Base-by-base conservation (phyloP, 129 eudicot genomes). In the Flaveria bidentis region DNA sequence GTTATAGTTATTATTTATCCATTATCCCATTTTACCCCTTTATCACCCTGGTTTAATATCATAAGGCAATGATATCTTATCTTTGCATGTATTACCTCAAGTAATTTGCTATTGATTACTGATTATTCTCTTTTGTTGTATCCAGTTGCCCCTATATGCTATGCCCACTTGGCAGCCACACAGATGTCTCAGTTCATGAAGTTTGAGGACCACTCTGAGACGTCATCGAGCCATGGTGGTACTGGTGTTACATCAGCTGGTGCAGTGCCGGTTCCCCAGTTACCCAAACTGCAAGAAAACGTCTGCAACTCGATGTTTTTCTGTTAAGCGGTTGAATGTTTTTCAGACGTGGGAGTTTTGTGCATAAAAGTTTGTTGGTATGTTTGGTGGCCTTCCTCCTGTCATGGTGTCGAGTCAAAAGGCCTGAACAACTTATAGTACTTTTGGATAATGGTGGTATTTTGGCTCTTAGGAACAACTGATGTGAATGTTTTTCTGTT, bases 151-250 rank as follows among this genome's bases (percentile, higher is more conserved):
- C 92, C 90, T 0, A 78, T 90, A n/a, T 85, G 92, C 72, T 87
- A 87, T 75, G 97, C 97, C 14, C 97, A 89, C 69, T 72, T 92
- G 75, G 96, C 97, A 30, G 96, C 96, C 1, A 79, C 91, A 14
- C 97, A 89, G 79, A 58, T 87, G 84, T 83, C 92, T 9, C 92
- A 92, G 60, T 87, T 87, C 67, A 80, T 89, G 84, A 92, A 89
- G 85, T 92, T 85, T 42, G 97, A 92, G 20, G 96, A 89, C 9
- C 58, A 46, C 2, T 87, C 89, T 0, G 97, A 92, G 76, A 85
- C 91, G 0, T 84, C 97, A 0, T 91, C 94, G 1, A 83, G 91
- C 80, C 97, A 85, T 47, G 91, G 88, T 36, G 89, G 90, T 2
- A 80, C 84, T 2, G 84, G 84, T 17, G 67, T 84, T 9, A 83